Evolutionary conservation across 108 stramenopile species (phyloP).

Genomic region (Cyclotella cryptica): DNA sequence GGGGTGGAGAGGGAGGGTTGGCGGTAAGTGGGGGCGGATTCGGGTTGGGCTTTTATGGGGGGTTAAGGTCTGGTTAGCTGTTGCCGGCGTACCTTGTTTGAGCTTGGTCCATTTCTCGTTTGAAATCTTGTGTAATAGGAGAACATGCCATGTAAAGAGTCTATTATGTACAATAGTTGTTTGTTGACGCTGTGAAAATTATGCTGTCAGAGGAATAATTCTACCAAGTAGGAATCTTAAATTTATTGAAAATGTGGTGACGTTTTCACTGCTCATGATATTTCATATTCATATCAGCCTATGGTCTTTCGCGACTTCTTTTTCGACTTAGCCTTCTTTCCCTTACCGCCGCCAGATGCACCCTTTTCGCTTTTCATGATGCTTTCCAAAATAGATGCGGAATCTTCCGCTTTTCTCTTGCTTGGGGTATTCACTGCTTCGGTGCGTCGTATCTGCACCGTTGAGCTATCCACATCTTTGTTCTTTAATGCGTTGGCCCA

Average conservation of each 20-base stretch:
- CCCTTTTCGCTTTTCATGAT: constrained; percentile 50
- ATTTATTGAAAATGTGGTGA: constrained; percentile 1
- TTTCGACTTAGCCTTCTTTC: constrained; percentile 39
- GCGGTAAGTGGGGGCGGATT: constrained; percentile 45
- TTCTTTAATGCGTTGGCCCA: constrained; percentile 82
- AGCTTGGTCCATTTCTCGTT: too few relatives aligned
- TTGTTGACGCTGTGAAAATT: too few relatives aligned
- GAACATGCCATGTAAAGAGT: too few relatives aligned
- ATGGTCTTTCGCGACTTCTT: constrained; percentile 35
- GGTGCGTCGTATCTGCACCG: constrained; percentile 45
- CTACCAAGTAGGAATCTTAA: too few relatives aligned
- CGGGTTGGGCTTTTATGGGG: constrained; percentile 49
- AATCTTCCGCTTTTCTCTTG: constrained; percentile 41
- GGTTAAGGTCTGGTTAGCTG: constrained; percentile 51
- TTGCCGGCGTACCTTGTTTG: too few relatives aligned
- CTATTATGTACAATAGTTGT: too few relatives aligned
- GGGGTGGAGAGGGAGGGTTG: constrained; percentile 8
- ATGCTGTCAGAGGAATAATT: too few relatives aligned
- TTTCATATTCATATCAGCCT: too few relatives aligned
- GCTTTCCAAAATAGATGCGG: constrained; percentile 35
- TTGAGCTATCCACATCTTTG: constrained; percentile 40
- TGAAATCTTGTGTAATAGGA: too few relatives aligned
- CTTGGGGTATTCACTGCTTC: constrained; percentile 31
- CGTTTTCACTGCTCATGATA: too few relatives aligned
- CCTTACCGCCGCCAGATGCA: constrained; percentile 13